Base-by-base conservation (phyloP, 2,329 filamentous ascomycete species). In the Biscogniauxia sp. region DNA sequence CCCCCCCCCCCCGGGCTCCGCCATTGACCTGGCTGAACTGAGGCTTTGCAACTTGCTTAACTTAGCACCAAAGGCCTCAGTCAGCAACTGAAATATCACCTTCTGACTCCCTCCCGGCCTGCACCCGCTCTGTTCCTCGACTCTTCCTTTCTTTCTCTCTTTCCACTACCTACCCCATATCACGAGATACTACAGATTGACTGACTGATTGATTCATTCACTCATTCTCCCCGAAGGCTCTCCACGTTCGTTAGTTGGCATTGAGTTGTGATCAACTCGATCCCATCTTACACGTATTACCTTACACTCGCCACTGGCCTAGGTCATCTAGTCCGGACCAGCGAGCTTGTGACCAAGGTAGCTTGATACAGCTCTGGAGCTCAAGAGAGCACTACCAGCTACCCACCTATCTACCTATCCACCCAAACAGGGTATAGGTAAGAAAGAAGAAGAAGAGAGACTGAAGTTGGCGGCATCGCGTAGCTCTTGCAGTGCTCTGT, bases 81-180 rank as follows among this genome's bases (percentile, higher is more conserved):
- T 60, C 62, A 61, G 55, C 59, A 64, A 64, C 61, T 74, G 70
- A 74, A 73, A 74, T 74, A 74, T 70, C 70, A 64, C 58, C 64
- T 61, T 51, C 60, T 73, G 70, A 72, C 72, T 73, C 72, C 70
- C 70, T 70, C 69, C 68, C 71, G 65, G 60, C 37, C 59, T 59
- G 28, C 28, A 32, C 51, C 51, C 63, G 56, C 19, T 60, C 37
- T 20, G 50, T 25, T 61, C 55, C 53, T 55, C 50, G 61, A 62
- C 64, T 68, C 59, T 63, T 66, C 63, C 60, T 57, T 37, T 66
- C 63, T 66, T 60, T 58, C 60, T 58, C 60, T 53, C 59, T 57
- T 64, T 58, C 59, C 54, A 56, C 53, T 60, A 54, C 58, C 45
- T 55, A 57, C 56, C 54, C 54, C 56, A 54, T 61, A 19, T 25